phyloP scores from a whole-genome alignment of 2,329 filamentous ascomycete genomes.

The Aspergillus amoenus region DNA sequence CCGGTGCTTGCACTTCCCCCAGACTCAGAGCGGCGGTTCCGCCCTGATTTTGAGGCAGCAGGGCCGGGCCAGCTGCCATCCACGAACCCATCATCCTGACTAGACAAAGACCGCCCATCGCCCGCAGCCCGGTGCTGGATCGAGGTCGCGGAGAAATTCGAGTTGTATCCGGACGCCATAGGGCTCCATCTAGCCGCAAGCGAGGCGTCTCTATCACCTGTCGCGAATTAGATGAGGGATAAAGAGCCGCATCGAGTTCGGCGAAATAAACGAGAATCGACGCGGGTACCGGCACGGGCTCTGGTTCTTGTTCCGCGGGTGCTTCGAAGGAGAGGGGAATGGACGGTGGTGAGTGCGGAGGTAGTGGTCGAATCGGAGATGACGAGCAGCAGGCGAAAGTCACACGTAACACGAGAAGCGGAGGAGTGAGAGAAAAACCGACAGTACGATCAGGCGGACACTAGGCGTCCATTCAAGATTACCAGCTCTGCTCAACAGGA shows the following conservation, averaged over 20 bases:
- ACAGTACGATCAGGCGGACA: conserved; percentile 2
- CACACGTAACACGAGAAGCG: conserved; percentile 11
- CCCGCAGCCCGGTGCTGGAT: conserved; percentile 40
- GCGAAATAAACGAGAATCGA: background rate
- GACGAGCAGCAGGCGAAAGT: background rate
- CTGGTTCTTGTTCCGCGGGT: conserved; percentile 5
- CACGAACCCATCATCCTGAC: conserved; percentile 38
- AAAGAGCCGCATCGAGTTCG: conserved; percentile 33
- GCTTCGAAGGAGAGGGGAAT: conserved; percentile 16
- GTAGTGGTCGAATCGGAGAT: conserved; percentile 11
- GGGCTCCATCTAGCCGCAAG: conserved; percentile 43
- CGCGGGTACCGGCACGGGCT: background rate
- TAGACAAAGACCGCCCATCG: conserved; percentile 39
- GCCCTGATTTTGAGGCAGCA: conserved; percentile 27
- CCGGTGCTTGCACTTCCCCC: conserved; percentile 61
- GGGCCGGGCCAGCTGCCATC: conserved; percentile 41
- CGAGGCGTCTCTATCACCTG: conserved; percentile 35
- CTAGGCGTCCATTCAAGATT: conserved; percentile 4
- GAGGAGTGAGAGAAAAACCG: background rate
- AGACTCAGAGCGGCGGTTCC: conserved; percentile 54
- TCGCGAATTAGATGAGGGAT: conserved; percentile 25
- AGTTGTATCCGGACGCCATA: conserved; percentile 47
- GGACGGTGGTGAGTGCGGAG: conserved; percentile 10
- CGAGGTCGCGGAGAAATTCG: conserved; percentile 42
- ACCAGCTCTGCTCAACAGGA: background rate